Evolutionary conservation across 768 basidiomycete species (phyloP), one percentile per base, ranked within the genome.

Genomic region (Lactarius vividus): DNA sequence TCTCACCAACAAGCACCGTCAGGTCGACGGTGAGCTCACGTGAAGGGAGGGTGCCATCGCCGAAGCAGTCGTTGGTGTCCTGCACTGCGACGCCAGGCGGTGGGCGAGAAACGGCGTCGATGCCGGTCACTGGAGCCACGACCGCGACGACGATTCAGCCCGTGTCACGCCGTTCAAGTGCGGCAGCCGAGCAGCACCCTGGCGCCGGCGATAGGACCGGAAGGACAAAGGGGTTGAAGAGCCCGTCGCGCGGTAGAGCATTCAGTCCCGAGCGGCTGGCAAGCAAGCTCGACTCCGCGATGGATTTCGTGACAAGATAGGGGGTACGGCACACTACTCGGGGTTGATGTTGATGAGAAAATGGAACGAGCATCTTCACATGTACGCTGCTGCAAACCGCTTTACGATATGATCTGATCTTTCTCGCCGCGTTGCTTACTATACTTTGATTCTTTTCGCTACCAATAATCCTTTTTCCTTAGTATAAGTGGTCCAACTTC

Each of bases 231-330:
- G n/a, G 52, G 28, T 26, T 3, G 20, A 59, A 62, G 26, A 31
- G 28, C 23, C 23, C 65, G 33, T 37, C 62, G 11, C 63, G 68
- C 29, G 28, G 61, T 18, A 63, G 58, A 64, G 29, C 62, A 37
- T 64, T 70, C 55, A 69, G 59, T 52, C 61, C 67, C 18, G 70
- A 66, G 53, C 53, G 69, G 42, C 55, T 66, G 5, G 62, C 66
- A 33, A 66, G 57, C 57, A 62, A 62, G 58, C 33, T 65, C 33
- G 67, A 69, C 40, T 61, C 67, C 31, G 67, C 35, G 40, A 31
- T 65, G 37, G 69, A 70, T 23, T 69, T 69, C 37, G 68, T 69
- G 35, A 57, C 60, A 13, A 56, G 59, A 56, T 57, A 28, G 37
- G 15, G 29, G 33, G n/a, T 39, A 26, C 11, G 10, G n/a, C 46